Percentiles rank a stretch among this genome's conserved stretches.
Evolutionary conservation across 495 filamentous ascomycete species (phyloP).

Genomic region (Neurospora sp.): DNA sequence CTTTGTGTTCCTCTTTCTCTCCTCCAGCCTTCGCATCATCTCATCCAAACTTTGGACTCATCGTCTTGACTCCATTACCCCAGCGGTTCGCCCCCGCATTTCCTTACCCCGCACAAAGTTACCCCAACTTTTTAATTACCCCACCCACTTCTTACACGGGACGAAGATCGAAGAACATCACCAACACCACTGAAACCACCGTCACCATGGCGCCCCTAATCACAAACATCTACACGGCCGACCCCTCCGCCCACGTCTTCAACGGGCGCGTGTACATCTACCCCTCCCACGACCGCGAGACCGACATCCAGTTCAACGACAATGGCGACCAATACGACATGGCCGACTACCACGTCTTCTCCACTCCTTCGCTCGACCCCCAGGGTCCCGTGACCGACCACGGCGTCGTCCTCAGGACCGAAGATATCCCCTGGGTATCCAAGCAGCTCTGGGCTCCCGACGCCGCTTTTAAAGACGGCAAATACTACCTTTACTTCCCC

Average conservation of each 20-base stretch:
- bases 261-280: slow-evolving; percentile 53
- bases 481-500: slow-evolving; percentile 57
- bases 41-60: not conserved
- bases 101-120: not conserved
- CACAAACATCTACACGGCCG: slow-evolving; percentile 59
- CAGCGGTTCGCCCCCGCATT: not conserved
- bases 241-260: slow-evolving; percentile 58
- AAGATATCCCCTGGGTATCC: slow-evolving; percentile 52
- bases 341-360: slow-evolving; percentile 60
- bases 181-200: not conserved
- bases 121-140: not conserved
- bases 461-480: slow-evolving; percentile 46
- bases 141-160: slow-evolving; percentile 3
- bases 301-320: slow-evolving; percentile 57
- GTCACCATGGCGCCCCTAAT: slow-evolving; percentile 41
- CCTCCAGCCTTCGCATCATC: not conserved
- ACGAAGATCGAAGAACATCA: not conserved
- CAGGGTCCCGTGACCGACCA: slow-evolving; percentile 46
- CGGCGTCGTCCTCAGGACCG: slow-evolving; percentile 43
- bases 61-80: not conserved
- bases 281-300: slow-evolving; percentile 55
- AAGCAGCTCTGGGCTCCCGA: slow-evolving; percentile 59
- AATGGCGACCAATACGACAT: slow-evolving; percentile 79
- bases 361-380: slow-evolving; percentile 36
- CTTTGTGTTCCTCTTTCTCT: not conserved